Evolutionary conservation across 495 filamentous ascomycete species (phyloP).

Genomic region (Neurospora sp.): DNA sequence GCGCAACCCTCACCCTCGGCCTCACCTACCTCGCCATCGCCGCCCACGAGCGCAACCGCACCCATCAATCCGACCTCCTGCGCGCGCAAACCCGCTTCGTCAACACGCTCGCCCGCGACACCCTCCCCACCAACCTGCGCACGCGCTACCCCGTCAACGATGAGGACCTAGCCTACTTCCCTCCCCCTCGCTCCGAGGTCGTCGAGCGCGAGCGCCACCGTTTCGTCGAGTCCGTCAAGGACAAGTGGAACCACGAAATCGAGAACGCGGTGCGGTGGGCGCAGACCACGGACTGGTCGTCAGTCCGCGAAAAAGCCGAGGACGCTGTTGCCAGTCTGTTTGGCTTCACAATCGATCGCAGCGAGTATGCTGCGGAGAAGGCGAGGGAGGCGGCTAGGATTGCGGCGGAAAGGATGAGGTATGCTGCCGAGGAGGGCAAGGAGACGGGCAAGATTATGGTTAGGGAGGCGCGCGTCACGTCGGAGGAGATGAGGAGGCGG

Average conservation of each 20-base stretch:
- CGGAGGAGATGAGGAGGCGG: background rate
- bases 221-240: conserved; percentile 59
- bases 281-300: conserved; percentile 53
- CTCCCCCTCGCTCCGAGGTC: conserved; percentile 26
- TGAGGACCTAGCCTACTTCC: conserved; percentile 4
- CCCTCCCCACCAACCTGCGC: conserved; percentile 30
- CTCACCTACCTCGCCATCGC: conserved; percentile 70
- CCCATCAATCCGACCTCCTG: conserved; percentile 58
- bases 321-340: conserved; percentile 24
- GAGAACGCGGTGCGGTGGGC: conserved; percentile 57
- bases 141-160: conserved; percentile 19
- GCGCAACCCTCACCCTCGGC: conserved; percentile 75
- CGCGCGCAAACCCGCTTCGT: conserved; percentile 58
- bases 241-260: conserved; percentile 71
- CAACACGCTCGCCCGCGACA: conserved; percentile 41
- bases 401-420: conserved; percentile 9
- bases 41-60: conserved; percentile 62
- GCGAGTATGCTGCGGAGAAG: background rate
- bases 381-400: conserved; percentile 15
- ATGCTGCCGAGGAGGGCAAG: conserved; percentile 20
- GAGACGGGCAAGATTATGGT: conserved; percentile 21
- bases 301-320: conserved; percentile 46
- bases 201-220: conserved; percentile 35
- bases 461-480: conserved; percentile 11
- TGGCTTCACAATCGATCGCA: conserved; percentile 6